phyloP scores from a whole-genome alignment of 805 yeast species.

The Ogataea nitratoaversa region DNA sequence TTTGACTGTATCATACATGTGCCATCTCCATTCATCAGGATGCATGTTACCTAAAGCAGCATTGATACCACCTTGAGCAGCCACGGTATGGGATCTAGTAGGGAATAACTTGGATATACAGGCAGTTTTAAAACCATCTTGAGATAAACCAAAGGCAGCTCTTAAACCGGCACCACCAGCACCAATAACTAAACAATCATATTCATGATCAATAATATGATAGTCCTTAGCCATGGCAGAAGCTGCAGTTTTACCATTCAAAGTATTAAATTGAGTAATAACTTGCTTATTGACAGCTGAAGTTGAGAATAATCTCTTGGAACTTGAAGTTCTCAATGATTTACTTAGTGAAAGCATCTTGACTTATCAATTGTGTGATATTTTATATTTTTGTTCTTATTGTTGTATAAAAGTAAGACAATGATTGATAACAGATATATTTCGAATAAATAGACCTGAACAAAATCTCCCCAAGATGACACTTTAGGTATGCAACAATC shows the following conservation, averaged over 20 bases:
- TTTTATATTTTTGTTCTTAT: too few relatives aligned
- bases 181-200: conserved; percentile 96
- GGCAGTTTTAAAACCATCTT: conserved; percentile 96
- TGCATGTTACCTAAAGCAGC: conserved; percentile 99
- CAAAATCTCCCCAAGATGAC: too few relatives aligned
- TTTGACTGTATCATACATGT: conserved; percentile 98
- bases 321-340: conserved; percentile 15
- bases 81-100: conserved; percentile 97
- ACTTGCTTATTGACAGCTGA: conserved; percentile 26
- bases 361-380: too few relatives aligned
- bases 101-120: conserved; percentile 97
- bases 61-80: conserved; percentile 99
- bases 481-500: too few relatives aligned
- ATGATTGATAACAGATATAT: too few relatives aligned
- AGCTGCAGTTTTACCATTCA: conserved; percentile 50
- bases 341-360: conserved; percentile 23
- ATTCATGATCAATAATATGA: conserved; percentile 94
- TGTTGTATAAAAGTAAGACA: too few relatives aligned
- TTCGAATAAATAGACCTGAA: too few relatives aligned
- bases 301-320: conserved; percentile 30
- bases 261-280: conserved; percentile 36
- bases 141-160: conserved; percentile 97
- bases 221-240: conserved; percentile 62
- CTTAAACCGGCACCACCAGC: conserved; percentile 99
- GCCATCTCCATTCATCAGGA: conserved; percentile 99